These are phyloP conservation scores for Dactylellina parvicollis DNA, from an alignment of 2,329 filamentous ascomycete species.

Conservation along the genomic window DNA sequence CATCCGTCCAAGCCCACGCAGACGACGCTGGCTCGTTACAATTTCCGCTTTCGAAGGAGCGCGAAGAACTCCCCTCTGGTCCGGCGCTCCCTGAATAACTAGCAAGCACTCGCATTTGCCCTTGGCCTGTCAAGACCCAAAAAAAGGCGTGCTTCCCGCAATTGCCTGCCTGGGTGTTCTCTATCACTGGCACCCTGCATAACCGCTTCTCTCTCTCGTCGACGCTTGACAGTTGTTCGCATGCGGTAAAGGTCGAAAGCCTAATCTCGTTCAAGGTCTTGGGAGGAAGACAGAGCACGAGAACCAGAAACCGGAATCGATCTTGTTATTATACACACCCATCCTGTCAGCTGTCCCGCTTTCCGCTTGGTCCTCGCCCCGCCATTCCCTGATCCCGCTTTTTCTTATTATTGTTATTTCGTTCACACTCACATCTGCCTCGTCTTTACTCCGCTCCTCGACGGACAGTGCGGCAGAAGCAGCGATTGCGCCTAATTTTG, in stretches of 20 bases:
- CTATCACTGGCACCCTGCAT: conserved; percentile 36
- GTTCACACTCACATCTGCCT: neutral
- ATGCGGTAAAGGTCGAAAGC: conserved; percentile 44
- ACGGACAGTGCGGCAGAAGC: conserved; percentile 26
- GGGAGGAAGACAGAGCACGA: conserved; percentile 1
- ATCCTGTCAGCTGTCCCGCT: conserved; percentile 37
- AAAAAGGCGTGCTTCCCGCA: conserved; percentile 46
- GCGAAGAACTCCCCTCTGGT: conserved; percentile 51
- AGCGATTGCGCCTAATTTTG: conserved; percentile 43
- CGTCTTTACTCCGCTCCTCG: conserved; percentile 16
- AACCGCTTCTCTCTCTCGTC: conserved; percentile 19
- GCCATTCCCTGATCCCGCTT: conserved; percentile 30
- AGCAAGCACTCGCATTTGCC: conserved; percentile 26
- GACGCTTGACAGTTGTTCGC: conserved; percentile 42
- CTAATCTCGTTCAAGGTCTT: conserved; percentile 22
- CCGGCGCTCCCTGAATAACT: conserved; percentile 46
- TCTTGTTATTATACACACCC: neutral
- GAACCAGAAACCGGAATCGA: conserved; percentile 3
- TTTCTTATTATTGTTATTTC: conserved; percentile 6
- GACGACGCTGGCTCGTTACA: conserved; percentile 27
- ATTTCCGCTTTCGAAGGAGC: conserved; percentile 35
- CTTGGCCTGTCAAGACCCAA: conserved; percentile 43
- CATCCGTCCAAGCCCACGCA: conserved; percentile 30
- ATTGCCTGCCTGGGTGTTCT: conserved; percentile 37
- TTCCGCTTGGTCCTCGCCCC: conserved; percentile 41